Conservation (phyloP, 2,329 filamentous ascomycete genomes). For the Didymosphaeria variabile region DNA sequence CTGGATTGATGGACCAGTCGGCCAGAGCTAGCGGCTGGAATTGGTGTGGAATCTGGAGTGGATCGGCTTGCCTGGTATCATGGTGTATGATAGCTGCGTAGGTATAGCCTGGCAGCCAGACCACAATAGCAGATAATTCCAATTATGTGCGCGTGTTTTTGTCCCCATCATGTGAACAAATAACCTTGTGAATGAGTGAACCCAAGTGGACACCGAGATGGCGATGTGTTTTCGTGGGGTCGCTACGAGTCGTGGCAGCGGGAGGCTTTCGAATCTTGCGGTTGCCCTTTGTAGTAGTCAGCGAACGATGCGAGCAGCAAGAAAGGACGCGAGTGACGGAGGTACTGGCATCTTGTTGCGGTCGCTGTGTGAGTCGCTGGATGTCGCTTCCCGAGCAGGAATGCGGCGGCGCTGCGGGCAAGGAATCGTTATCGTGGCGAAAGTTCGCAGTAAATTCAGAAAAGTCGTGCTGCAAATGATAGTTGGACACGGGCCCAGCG, state of each 20-base stretch:
- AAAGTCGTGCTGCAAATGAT: too few species aligned
- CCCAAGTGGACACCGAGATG: not conserved
- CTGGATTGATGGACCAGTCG: constrained; percentile 13
- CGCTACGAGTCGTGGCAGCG: not conserved
- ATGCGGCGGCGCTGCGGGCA: not conserved
- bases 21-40: constrained; percentile 23
- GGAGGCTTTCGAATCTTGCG: too few species aligned
- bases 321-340: not conserved
- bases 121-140: constrained; percentile 13
- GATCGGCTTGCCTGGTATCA: constrained; percentile 14
- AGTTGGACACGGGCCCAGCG: not conserved
- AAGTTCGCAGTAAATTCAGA: not conserved
- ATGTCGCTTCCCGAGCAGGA: constrained; percentile 2
- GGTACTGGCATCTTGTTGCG: not conserved
- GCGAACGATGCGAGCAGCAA: not conserved
- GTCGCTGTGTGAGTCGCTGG: constrained; percentile 6
- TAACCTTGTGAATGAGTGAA: not conserved
- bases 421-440: not conserved
- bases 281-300: not conserved
- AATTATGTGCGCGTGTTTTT: not conserved
- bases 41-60: constrained; percentile 12
- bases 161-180: not conserved
- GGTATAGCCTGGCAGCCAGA: constrained; percentile 9
- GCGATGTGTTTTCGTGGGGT: not conserved
- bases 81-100: constrained; percentile 17